Evolutionary conservation across 192 early-diverging fungal genomes (phyloP).

Genomic region (Coemansia sp.): DNA sequence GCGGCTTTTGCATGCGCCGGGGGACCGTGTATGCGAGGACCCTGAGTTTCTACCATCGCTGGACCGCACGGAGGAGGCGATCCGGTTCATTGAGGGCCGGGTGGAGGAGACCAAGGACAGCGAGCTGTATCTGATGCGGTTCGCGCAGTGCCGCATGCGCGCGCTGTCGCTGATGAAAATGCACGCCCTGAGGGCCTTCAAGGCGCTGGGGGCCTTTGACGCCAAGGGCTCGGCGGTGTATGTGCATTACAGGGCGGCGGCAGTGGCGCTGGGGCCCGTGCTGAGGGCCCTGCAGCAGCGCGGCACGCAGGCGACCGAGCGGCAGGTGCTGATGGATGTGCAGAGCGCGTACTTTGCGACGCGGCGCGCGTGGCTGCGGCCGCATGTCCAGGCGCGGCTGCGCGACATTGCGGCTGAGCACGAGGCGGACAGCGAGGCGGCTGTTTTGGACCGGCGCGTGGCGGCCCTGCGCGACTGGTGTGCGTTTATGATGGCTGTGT

Average conservation of each 20-base stretch:
- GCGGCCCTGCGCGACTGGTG: constrained; percentile 59
- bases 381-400: constrained; percentile 67
- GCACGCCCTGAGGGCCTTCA: constrained; percentile 66
- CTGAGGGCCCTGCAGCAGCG: constrained; percentile 79
- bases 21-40: constrained; percentile 81
- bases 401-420: constrained; percentile 50
- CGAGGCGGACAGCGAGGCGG: background rate
- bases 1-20: constrained; percentile 78
- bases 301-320: constrained; percentile 62
- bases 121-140: constrained; percentile 92
- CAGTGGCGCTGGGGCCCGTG: constrained; percentile 64
- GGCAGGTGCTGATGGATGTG: constrained; percentile 76
- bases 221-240: constrained; percentile 56
- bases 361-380: constrained; percentile 68
- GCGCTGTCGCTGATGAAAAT: constrained; percentile 93
- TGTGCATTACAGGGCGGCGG: constrained; percentile 78
- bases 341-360: constrained; percentile 73
- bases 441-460: constrained; percentile 8
- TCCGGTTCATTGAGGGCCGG: constrained; percentile 58
- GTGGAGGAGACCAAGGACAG: constrained; percentile 73
- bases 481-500: constrained; percentile 84
- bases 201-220: constrained; percentile 3
- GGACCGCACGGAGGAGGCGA: constrained; percentile 73
- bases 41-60: constrained; percentile 81
- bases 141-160: constrained; percentile 93